Evolutionary conservation across 805 yeast species (phyloP).

Genomic region (Komagataella pastoris): DNA sequence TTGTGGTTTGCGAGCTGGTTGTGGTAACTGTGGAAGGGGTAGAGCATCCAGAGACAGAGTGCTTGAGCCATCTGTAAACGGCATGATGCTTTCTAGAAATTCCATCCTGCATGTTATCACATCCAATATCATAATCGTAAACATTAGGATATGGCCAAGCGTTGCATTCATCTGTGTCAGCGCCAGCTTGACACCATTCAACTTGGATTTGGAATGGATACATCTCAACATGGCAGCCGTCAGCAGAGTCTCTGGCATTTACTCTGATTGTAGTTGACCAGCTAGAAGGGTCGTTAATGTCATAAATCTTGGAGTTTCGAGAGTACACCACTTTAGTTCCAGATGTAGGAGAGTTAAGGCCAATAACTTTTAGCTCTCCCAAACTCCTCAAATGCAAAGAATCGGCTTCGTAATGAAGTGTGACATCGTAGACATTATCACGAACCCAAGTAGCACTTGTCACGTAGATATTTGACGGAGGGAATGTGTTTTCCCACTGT

Average conservation of each 20-base stretch:
- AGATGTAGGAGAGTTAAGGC: slow-evolving; percentile 14
- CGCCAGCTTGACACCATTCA: slow-evolving; percentile 10
- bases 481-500: neutral
- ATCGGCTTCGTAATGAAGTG: slow-evolving; percentile 7
- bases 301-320: slow-evolving; percentile 9
- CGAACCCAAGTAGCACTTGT: neutral
- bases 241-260: slow-evolving; percentile 5
- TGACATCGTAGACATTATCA: neutral
- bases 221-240: slow-evolving; percentile 8
- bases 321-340: slow-evolving; percentile 11
- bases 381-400: slow-evolving; percentile 8
- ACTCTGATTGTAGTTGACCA: slow-evolving; percentile 15
- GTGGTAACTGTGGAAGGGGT: neutral
- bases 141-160: neutral
- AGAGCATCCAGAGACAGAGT: neutral
- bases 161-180: neutral
- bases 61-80: neutral
- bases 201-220: slow-evolving; percentile 17
- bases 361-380: slow-evolving; percentile 15
- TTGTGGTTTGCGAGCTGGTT: neutral
- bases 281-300: slow-evolving; percentile 12
- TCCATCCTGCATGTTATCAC: neutral
- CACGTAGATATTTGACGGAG: neutral
- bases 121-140: neutral
- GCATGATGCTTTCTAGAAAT: neutral